Evolutionary conservation across 805 yeast genomes (phyloP).

Genomic region (Aciculoconidium aculeatum): DNA sequence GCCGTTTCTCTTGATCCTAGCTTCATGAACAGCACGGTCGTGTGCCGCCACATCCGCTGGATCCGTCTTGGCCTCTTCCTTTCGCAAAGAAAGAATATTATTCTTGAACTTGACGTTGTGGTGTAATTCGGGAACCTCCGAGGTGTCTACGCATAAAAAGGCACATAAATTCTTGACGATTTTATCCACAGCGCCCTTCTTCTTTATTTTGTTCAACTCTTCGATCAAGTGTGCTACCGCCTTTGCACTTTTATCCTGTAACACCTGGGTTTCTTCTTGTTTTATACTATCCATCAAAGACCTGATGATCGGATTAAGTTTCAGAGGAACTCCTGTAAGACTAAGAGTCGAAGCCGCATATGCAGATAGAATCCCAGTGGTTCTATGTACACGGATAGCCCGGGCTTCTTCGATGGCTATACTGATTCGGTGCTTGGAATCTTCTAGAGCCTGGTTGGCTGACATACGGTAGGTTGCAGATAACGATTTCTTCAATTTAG

Average conservation of each 20-base stretch:
- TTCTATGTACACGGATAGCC: constrained; percentile 43
- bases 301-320: constrained; percentile 82
- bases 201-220: constrained; percentile 51
- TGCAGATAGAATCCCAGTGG: constrained; percentile 60
- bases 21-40: constrained; percentile 63
- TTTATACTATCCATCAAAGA: constrained; percentile 91
- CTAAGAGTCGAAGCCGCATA: constrained; percentile 70
- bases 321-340: constrained; percentile 69
- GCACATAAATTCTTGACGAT: constrained; percentile 88
- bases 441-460: constrained; percentile 69
- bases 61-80: constrained; percentile 66
- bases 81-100: constrained; percentile 64
- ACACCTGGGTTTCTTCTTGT: constrained; percentile 54
- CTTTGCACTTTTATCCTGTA: constrained; percentile 68
- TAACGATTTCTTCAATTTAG: constrained; percentile 56
- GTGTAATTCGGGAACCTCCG: constrained; percentile 89
- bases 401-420: constrained; percentile 67
- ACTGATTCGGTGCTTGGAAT: constrained; percentile 62
- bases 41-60: constrained; percentile 55
- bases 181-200: constrained; percentile 77
- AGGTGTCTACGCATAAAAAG: constrained; percentile 89
- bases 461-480: constrained; percentile 66
- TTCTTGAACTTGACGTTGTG: constrained; percentile 52
- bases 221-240: constrained; percentile 61
- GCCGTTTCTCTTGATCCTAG: constrained; percentile 79